phyloP scores from a whole-genome alignment of 306 rosid genomes.

The Ormosia emarginata region DNA sequence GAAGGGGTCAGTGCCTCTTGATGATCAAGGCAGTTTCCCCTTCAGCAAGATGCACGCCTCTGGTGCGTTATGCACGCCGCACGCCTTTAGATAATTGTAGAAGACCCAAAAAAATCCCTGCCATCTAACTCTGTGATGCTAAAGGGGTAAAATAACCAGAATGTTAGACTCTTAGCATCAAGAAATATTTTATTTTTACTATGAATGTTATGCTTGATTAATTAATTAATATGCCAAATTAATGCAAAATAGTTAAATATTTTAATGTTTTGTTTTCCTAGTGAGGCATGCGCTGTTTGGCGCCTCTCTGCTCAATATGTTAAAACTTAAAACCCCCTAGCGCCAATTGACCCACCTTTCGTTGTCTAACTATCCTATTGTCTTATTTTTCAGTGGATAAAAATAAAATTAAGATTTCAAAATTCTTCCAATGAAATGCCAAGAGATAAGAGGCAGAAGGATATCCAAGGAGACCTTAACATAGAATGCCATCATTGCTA shows the following conservation, averaged over 20 bases:
- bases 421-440: not conserved
- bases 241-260: not conserved
- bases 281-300: not conserved
- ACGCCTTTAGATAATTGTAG: not conserved
- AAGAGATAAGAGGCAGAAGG: not conserved
- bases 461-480: not conserved
- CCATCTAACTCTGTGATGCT: not conserved
- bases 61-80: not conserved
- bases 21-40: not conserved
- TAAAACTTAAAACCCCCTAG: not conserved
- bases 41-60: not conserved
- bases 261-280: not conserved
- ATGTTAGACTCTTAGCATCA: not conserved
- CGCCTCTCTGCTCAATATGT: not conserved
- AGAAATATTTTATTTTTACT: not conserved
- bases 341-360: not conserved
- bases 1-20: not conserved
- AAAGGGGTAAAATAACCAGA: not conserved
- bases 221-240: not conserved
- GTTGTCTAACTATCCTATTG: not conserved
- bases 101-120: not conserved
- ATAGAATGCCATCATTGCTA: not conserved
- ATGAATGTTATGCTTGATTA: not conserved
- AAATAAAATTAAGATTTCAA: not conserved
- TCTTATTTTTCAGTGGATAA: not conserved